Percentiles rank a stretch among this genome's conserved stretches.
Evolutionary conservation across 208 protist species (phyloP).

Genomic region (Leptomonas pyrrhocoris): DNA sequence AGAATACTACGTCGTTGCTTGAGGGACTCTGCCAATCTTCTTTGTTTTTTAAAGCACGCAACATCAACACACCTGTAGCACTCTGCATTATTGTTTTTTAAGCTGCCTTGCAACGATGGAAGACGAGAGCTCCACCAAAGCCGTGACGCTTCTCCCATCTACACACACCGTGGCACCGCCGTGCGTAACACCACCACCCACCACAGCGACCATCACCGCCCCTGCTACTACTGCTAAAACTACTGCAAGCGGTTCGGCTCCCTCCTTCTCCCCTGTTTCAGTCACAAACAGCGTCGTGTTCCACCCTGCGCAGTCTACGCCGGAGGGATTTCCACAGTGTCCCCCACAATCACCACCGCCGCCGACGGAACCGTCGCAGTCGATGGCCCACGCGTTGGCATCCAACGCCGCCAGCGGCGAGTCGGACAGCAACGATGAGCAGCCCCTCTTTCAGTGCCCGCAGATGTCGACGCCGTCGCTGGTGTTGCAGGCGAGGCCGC

Average conservation of each 20-base stretch:
- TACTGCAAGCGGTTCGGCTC: neutral
- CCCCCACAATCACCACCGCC: neutral
- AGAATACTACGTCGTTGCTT: too few species aligned
- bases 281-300: neutral
- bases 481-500: neutral
- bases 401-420: constrained; percentile 11
- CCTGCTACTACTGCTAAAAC: too few species aligned
- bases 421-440: constrained; percentile 38
- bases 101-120: constrained; percentile 4
- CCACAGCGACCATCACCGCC: neutral
- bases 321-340: neutral
- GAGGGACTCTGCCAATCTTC: too few species aligned
- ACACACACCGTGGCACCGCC: neutral
- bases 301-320: neutral
- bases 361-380: constrained; percentile 6
- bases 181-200: neutral
- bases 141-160: constrained; percentile 12
- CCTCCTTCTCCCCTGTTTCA: neutral
- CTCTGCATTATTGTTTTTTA: too few species aligned
- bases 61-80: too few species aligned
- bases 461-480: neutral
- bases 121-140: constrained; percentile 23
- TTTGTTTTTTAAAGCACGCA: too few species aligned
- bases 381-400: neutral
- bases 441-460: constrained; percentile 23